phyloP scores from a whole-genome alignment of 768 basidiomycete genomes.

The Scleroderma citrinum region DNA sequence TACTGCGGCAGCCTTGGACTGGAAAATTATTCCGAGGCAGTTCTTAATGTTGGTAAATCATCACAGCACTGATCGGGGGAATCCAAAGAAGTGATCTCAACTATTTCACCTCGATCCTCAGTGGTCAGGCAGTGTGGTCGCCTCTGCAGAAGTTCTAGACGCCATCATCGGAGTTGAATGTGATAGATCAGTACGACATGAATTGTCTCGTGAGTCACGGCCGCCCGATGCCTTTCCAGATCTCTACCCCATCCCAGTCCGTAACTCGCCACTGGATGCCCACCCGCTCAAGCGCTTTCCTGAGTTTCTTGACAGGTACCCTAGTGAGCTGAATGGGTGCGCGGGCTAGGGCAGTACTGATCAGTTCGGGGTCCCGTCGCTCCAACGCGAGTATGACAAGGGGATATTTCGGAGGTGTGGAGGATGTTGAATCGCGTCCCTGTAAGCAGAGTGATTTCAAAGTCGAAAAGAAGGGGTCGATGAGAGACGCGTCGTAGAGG shows the following conservation, averaged over 20 bases:
- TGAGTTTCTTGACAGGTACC: conserved; percentile 53
- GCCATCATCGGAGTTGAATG: neutral
- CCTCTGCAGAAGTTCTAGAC: no score
- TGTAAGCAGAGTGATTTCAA: conserved; percentile 42
- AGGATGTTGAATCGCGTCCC: neutral
- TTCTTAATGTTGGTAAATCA: no score
- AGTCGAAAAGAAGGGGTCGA: conserved; percentile 65
- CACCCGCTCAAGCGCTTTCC: conserved; percentile 52
- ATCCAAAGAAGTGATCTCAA: no score
- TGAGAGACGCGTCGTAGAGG: conserved; percentile 56
- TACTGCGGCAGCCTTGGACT: no score
- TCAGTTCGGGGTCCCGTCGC: conserved; percentile 63
- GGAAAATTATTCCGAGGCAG: no score
- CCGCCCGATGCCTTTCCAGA: conserved; percentile 50
- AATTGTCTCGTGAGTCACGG: neutral
- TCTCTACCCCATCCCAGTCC: conserved; percentile 80
- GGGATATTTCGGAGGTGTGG: neutral
- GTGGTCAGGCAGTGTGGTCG: no score
- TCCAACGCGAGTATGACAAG: conserved; percentile 55
- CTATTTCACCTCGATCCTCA: no score
- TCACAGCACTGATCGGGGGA: no score
- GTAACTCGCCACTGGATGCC: conserved; percentile 54
- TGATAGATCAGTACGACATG: neutral
- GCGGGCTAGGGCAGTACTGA: conserved; percentile 50
- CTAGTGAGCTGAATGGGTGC: conserved; percentile 57